Evolutionary conservation across 2,329 filamentous ascomycete genomes (phyloP).

Genomic region (Cercospora nicotianae): DNA sequence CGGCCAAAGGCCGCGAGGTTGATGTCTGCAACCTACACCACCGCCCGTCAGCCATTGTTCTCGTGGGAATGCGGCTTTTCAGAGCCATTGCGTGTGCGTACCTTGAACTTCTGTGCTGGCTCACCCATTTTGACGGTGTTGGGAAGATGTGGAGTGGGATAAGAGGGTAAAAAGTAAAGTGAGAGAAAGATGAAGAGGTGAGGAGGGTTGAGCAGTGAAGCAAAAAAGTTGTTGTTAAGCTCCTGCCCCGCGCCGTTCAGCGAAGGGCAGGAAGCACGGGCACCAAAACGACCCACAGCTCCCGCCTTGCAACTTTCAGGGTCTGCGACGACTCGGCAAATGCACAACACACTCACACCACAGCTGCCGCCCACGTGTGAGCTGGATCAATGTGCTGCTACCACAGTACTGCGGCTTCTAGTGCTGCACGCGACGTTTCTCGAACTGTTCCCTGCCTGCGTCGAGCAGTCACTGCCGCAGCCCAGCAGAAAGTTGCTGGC

Average conservation of each 20-base stretch:
- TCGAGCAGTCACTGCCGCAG: background rate
- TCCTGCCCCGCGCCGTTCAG: conserved; percentile 7
- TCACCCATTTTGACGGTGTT: conserved; percentile 60
- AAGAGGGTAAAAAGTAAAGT: conserved; percentile 21
- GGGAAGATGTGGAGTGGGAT: conserved; percentile 21
- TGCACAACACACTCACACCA: background rate
- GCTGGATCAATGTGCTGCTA: background rate
- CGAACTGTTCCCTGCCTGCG: background rate
- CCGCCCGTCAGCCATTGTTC: conserved; percentile 13
- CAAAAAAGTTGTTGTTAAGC: conserved; percentile 10
- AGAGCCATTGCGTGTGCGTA: conserved; percentile 10
- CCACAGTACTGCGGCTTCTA: background rate
- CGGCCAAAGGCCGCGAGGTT: conserved; percentile 95
- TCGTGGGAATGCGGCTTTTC: background rate
- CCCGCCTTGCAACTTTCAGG: background rate
- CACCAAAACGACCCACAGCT: background rate
- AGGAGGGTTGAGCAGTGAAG: conserved; percentile 4
- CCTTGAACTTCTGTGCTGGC: conserved; percentile 90
- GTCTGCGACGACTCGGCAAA: conserved; percentile 6
- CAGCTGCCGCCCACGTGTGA: background rate
- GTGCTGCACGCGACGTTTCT: background rate
- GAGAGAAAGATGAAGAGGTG: conserved; percentile 23
- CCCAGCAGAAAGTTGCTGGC: background rate
- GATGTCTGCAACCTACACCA: conserved; percentile 78
- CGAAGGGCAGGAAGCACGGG: background rate